Evolutionary conservation across 805 yeast species (phyloP).

Genomic region (Cyberlindnera veronae): DNA sequence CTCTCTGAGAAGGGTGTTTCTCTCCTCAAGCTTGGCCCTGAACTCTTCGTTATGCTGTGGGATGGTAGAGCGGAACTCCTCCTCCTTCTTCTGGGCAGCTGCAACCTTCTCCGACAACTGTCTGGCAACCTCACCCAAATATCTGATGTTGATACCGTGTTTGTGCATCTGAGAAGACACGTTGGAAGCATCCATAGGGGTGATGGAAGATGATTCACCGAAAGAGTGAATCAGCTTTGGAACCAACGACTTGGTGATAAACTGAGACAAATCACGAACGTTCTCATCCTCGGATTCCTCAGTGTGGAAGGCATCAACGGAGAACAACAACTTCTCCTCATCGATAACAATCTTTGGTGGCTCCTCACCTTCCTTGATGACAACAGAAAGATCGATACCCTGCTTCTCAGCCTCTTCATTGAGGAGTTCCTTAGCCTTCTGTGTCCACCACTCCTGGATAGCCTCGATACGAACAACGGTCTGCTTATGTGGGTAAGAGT

Average conservation of each 20-base stretch:
- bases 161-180: constrained; percentile 67
- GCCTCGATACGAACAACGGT: constrained; percentile 82
- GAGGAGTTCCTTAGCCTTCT: constrained; percentile 46
- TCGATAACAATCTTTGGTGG: constrained; percentile 52
- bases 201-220: constrained; percentile 47
- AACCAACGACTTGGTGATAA: constrained; percentile 54
- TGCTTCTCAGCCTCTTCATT: constrained; percentile 33
- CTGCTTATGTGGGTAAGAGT: constrained; percentile 76
- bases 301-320: constrained; percentile 58
- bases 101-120: constrained; percentile 28
- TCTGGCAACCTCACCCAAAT: constrained; percentile 63
- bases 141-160: constrained; percentile 85
- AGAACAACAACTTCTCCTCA: constrained; percentile 39
- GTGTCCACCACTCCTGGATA: constrained; percentile 84
- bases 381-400: constrained; percentile 22
- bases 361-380: constrained; percentile 31
- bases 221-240: constrained; percentile 50
- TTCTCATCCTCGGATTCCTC: constrained; percentile 41
- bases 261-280: constrained; percentile 67
- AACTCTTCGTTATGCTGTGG: constrained; percentile 21
- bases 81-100: constrained; percentile 23
- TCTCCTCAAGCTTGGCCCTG: constrained; percentile 17
- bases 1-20: constrained; percentile 13
- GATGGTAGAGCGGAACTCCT: constrained; percentile 12
- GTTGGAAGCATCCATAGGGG: constrained; percentile 81